A percentile compares a stretch with the other conserved stretches of the same genome.
Conservation (phyloP, 805 yeast species). For the Kluyveromyces nonfermentans region DNA sequence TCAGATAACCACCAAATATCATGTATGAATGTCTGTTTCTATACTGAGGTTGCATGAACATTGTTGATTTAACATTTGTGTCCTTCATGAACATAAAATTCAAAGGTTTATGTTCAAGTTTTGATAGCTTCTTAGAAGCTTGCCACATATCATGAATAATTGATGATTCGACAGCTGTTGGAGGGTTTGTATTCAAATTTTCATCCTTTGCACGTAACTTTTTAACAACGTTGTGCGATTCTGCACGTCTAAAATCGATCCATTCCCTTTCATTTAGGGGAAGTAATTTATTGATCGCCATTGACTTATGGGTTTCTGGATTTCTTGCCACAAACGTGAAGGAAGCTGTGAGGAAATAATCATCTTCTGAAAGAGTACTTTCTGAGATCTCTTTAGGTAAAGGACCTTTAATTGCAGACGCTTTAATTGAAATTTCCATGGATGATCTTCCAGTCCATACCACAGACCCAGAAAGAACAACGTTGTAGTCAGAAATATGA, state of each 20-base stretch:
- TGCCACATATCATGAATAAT: slow-evolving; percentile 74
- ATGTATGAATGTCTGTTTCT: slow-evolving; percentile 89
- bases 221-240: slow-evolving; percentile 79
- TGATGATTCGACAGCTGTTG: slow-evolving; percentile 62
- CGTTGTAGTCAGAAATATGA: slow-evolving; percentile 62
- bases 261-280: slow-evolving; percentile 72
- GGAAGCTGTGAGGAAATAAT: slow-evolving; percentile 76
- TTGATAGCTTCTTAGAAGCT: slow-evolving; percentile 34
- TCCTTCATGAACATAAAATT: slow-evolving; percentile 60
- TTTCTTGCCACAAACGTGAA: slow-evolving; percentile 95
- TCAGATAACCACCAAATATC: slow-evolving; percentile 90
- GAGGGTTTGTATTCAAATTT: slow-evolving; percentile 54
- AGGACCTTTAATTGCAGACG: slow-evolving; percentile 59
- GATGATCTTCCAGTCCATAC: slow-evolving; percentile 93
- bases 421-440: slow-evolving; percentile 89
- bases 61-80: slow-evolving; percentile 62
- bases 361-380: slow-evolving; percentile 44
- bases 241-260: slow-evolving; percentile 80
- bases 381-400: slow-evolving; percentile 47
- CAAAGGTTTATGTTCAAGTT: slow-evolving; percentile 33
- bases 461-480: slow-evolving; percentile 81
- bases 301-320: slow-evolving; percentile 83
- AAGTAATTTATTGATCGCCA: slow-evolving; percentile 71
- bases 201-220: slow-evolving; percentile 63
- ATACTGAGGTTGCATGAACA: slow-evolving; percentile 94